Base-by-base conservation (phyloP, 2,329 filamentous ascomycete species). In the Pseudopyricularia javanii region DNA sequence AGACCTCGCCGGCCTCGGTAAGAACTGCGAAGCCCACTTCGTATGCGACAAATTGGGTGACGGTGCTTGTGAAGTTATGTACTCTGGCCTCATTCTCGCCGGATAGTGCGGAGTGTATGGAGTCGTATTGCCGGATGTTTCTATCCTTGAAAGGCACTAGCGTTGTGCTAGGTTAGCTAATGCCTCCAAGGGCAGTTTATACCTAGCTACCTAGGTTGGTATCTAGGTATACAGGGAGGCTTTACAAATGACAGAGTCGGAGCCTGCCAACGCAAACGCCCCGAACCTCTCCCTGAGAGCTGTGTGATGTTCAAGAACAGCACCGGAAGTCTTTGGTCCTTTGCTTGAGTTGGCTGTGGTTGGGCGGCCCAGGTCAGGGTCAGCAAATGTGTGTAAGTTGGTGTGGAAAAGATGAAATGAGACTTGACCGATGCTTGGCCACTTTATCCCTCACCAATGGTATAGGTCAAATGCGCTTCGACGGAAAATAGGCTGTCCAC, bases 11-110 rank as follows among this genome's bases (percentile, higher is more conserved):
- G 11, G 69, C 60, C 1, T 68, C 53, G 2, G 71, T 64, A 7
- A 79, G 64, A 14, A 74, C 68, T 4, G 70, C 66, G 58, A 79
- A 78, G 1, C 76, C 76, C 0, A 71, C 66, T 45, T 74, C 70
- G 57, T 72, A 78, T 15, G 74, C 68, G 17, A 65, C 69, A 1
- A 77, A 59, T 53, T 79, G 72, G 20, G 59, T 59, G 20, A 74
- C 61, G 2, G 51, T 47, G 7, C 54, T 58, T 7, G 60, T 14
- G 53, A 66, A 68, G 2, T 17, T 20, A 9, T 47, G 1, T 2
- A 28, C 28, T 35, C 20, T 53, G 37, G 3, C 24, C 33, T 4
- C 49, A 15, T 20, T 54, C 52, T 14, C 51, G 24, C 24, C 45
- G 37, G 37, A 26, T 22, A 55, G 35, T 6, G 54, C 50, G 7